phyloP scores from a whole-genome alignment of 192 early-diverging fungal species.

The Pilobolus umbonatus region DNA sequence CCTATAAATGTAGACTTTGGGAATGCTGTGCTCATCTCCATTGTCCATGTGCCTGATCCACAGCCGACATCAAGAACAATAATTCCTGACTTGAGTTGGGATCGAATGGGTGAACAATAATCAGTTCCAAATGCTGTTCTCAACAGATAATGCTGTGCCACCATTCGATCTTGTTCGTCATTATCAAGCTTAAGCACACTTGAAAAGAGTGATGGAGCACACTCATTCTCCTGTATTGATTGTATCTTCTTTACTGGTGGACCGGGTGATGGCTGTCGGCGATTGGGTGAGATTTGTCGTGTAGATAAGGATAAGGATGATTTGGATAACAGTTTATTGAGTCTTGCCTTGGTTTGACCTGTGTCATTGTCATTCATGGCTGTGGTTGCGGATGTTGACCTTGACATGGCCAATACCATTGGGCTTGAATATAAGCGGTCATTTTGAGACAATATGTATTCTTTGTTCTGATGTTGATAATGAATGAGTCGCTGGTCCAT shows the following conservation, averaged over 20 bases:
- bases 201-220: background rate
- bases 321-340: background rate
- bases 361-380: background rate
- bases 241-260: background rate
- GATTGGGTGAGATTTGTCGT: background rate
- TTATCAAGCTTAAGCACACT: slow-evolving; percentile 7
- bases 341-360: background rate
- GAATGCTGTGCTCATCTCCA: slow-evolving; percentile 32
- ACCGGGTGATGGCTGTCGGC: background rate
- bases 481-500: slow-evolving; percentile 10
- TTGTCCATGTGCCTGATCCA: slow-evolving; percentile 31
- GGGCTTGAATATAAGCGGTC: background rate
- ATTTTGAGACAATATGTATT: background rate
- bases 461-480: background rate
- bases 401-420: background rate
- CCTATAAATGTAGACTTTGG: slow-evolving; percentile 35
- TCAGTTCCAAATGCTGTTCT: slow-evolving; percentile 32
- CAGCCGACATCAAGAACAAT: slow-evolving; percentile 29
- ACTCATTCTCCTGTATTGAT: background rate
- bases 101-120: slow-evolving; percentile 16
- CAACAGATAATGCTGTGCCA: slow-evolving; percentile 38
- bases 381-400: background rate
- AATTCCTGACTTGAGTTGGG: slow-evolving; percentile 20
- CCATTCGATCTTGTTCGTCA: slow-evolving; percentile 37
- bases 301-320: background rate